phyloP scores from a whole-genome alignment of 2,329 filamentous ascomycete genomes.

The Phialophora expanda region DNA sequence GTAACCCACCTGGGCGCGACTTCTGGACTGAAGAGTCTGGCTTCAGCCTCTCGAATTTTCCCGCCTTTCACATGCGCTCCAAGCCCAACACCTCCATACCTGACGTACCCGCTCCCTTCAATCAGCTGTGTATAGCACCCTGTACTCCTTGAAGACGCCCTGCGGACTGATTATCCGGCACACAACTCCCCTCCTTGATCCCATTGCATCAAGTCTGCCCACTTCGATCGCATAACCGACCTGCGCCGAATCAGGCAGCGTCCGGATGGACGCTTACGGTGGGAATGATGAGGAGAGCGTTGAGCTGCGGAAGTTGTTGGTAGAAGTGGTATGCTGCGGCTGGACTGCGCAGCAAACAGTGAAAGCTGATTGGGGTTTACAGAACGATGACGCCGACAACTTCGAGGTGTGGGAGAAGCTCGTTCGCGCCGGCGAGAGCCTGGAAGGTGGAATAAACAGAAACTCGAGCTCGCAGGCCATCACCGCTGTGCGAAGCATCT shows the following conservation, averaged over 20 bases:
- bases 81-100: background rate
- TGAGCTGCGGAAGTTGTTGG: conserved; percentile 78
- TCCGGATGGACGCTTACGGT: conserved; percentile 63
- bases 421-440: conserved; percentile 76
- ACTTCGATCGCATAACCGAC: background rate
- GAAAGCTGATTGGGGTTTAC: conserved; percentile 12
- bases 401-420: conserved; percentile 96
- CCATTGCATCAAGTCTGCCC: background rate
- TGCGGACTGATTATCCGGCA: background rate
- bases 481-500: conserved; percentile 81
- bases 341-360: background rate
- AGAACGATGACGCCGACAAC: conserved; percentile 78
- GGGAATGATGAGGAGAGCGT: conserved; percentile 79
- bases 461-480: conserved; percentile 96
- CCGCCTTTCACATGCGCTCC: conserved; percentile 6
- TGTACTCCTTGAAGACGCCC: background rate
- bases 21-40: background rate
- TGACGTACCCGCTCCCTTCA: background rate
- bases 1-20: background rate
- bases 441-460: conserved; percentile 92
- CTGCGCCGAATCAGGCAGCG: conserved; percentile 27
- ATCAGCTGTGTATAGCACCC: background rate
- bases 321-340: conserved; percentile 71
- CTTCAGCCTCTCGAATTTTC: conserved; percentile 24
- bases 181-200: background rate